Percentiles rank a stretch among this genome's conserved stretches.
These are phyloP conservation scores for Penicillium sp. DNA, from an alignment of 2,329 filamentous ascomycete genomes.

Conservation along the genomic window DNA sequence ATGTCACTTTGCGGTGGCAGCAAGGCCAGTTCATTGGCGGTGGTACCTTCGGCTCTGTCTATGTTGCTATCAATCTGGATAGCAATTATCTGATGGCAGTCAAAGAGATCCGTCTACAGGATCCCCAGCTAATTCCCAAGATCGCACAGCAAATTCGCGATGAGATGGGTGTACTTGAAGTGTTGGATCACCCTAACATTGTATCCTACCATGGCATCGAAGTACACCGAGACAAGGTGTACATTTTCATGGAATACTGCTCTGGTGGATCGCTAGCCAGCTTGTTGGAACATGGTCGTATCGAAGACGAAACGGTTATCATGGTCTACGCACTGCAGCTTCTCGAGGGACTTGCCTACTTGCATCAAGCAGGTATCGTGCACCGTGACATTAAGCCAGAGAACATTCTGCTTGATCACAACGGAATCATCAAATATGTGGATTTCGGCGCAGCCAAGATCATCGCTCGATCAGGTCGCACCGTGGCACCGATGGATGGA, in stretches of 20 bases:
- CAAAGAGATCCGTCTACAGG: conserved; percentile 95
- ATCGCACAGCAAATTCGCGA: conserved; percentile 92
- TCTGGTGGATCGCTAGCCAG: conserved; percentile 87
- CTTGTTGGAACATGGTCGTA: conserved; percentile 87
- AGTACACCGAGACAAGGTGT: conserved; percentile 97
- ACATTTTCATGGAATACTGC: conserved; percentile 99
- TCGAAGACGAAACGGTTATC: conserved; percentile 95
- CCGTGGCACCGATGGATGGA: conserved; percentile 62
- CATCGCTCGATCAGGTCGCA: conserved; percentile 88
- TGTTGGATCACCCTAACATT: conserved; percentile 94
- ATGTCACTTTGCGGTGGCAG: conserved; percentile 94
- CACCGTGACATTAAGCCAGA: conserved; percentile 98
- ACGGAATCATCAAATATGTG: conserved; percentile 98
- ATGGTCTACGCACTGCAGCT: conserved; percentile 95
- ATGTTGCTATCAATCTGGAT: conserved; percentile 94
- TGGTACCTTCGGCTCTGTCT: conserved; percentile 95
- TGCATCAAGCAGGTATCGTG: conserved; percentile 86
- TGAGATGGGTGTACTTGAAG: conserved; percentile 93
- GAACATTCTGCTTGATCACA: conserved; percentile 94
- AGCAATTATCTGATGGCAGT: conserved; percentile 96
- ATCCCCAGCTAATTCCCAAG: conserved; percentile 90
- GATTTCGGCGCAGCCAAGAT: conserved; percentile 98
- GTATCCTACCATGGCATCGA: conserved; percentile 98
- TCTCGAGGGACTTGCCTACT: conserved; percentile 85
- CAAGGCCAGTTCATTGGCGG: conserved; percentile 98